Evolutionary conservation across 2,329 filamentous ascomycete species (phyloP).

Genomic region (Pestalotiopsis sp.): DNA sequence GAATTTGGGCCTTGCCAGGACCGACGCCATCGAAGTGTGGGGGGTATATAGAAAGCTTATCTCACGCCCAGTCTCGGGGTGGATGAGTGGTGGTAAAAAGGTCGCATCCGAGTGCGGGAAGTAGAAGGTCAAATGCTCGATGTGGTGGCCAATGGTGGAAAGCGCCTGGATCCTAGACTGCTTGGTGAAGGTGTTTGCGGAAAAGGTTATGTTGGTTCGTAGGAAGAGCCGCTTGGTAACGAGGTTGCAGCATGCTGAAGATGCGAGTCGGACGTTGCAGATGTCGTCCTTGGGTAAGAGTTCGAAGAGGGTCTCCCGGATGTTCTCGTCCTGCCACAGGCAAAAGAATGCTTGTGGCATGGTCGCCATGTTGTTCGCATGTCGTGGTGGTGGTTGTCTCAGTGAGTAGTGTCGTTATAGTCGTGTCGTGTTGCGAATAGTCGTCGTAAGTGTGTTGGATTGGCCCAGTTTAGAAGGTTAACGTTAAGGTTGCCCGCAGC

Average conservation of each 20-base stretch:
- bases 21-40: constrained; percentile 65
- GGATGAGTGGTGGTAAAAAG: constrained; percentile 81
- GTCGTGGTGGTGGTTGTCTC: constrained; percentile 32
- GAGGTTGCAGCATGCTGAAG: constrained; percentile 70
- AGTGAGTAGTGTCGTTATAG: background rate
- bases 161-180: constrained; percentile 73
- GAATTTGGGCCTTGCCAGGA: constrained; percentile 72
- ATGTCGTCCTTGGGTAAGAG: constrained; percentile 52
- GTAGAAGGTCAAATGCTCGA: constrained; percentile 77
- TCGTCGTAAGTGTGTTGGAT: constrained; percentile 12
- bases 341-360: constrained; percentile 53
- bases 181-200: constrained; percentile 74
- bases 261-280: constrained; percentile 65
- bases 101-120: constrained; percentile 77
- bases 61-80: constrained; percentile 76
- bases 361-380: constrained; percentile 56
- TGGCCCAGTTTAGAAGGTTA: constrained; percentile 12
- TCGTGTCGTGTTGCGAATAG: constrained; percentile 8
- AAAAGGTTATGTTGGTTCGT: constrained; percentile 70
- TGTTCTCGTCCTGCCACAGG: constrained; percentile 54
- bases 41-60: constrained; percentile 82
- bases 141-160: constrained; percentile 74
- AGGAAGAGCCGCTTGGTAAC: constrained; percentile 71
- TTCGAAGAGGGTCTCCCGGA: constrained; percentile 53
- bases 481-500: constrained; percentile 4